Percentiles rank a stretch among this genome's conserved stretches.
phyloP scores from a whole-genome alignment of 2,329 filamentous ascomycete species.

The Colletotrichum trifolii region DNA sequence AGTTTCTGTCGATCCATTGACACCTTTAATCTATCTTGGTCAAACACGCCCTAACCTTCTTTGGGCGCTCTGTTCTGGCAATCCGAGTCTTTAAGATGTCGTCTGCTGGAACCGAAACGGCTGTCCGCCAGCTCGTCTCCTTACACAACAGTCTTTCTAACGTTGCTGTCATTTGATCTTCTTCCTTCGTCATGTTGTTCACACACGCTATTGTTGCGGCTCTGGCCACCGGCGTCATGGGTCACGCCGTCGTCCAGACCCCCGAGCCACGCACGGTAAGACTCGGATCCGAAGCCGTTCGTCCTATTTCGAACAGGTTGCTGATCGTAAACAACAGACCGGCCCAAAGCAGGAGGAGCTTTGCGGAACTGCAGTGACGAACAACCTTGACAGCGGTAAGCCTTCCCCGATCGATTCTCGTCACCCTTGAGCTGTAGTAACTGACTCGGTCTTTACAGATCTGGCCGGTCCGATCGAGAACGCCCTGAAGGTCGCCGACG shows the following conservation, averaged over 20 bases:
- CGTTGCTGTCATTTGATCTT: neutral
- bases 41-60: neutral
- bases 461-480: constrained; percentile 43
- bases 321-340: constrained; percentile 33
- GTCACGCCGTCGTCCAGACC: constrained; percentile 24
- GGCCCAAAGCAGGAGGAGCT: constrained; percentile 40
- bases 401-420: neutral
- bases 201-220: constrained; percentile 21
- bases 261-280: constrained; percentile 31
- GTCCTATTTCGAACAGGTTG: neutral
- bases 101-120: too few relatives aligned
- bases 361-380: constrained; percentile 40
- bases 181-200: constrained; percentile 14
- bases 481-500: constrained; percentile 40
- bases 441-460: constrained; percentile 29
- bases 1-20: constrained; percentile 24
- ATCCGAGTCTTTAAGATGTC: too few relatives aligned
- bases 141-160: too few relatives aligned
- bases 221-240: constrained; percentile 27
- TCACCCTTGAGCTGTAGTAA: neutral
- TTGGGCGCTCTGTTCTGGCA: neutral
- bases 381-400: constrained; percentile 39
- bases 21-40: constrained; percentile 25
- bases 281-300: neutral
- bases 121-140: too few relatives aligned